Base-by-base conservation (phyloP, 805 yeast species). In the Candida insectalens region DNA sequence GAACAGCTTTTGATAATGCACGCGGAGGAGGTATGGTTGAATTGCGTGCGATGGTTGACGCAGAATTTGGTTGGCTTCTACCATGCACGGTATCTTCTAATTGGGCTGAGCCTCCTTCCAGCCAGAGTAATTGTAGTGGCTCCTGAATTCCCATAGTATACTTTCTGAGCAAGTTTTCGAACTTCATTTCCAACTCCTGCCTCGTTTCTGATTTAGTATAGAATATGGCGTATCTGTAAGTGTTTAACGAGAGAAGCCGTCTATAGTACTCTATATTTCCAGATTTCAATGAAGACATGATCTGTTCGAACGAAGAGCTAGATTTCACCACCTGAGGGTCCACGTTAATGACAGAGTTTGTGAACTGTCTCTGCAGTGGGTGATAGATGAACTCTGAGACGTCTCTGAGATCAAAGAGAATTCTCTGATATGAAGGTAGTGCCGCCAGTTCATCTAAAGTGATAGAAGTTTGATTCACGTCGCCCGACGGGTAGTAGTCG, bases 381-480 rank as follows among this genome's bases (percentile, higher is more conserved):
- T 57, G 56, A 2, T 49, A 37, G 4, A 50, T 39, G 33, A 49
- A 63, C 6, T 54, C 49, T 17, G 50, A 47, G 9, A 49, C 41
- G 7, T 62, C 45, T 30, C 73, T 51, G 13, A 68, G 38, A 44
- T 68, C 73, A 30, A 67, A 50, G 5, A 68, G 34, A 16, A 68
- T 37, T 3, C 44, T 23, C 21, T 39, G 36, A n/a, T 31, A 37
- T 6, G 25, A 21, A 8, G 33, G 15, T n/a, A 29, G 16, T 14
- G 15, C 7, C 16, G 23, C 8, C 8, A 29, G n/a, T 7, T 29
- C 40, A 18, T 37, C 38, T 17, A 33, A 37, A 4, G 43, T 26
- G 13, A 36, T 32, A 14, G 41, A 32, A 27, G 44, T 45, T 8
- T 41, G 41, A 6, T 38, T 21, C 32, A 40, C 43, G 10, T 19